These are phyloP conservation scores for Quercus dentata DNA, from an alignment of 306 rosid species.

Conservation along the genomic window DNA sequence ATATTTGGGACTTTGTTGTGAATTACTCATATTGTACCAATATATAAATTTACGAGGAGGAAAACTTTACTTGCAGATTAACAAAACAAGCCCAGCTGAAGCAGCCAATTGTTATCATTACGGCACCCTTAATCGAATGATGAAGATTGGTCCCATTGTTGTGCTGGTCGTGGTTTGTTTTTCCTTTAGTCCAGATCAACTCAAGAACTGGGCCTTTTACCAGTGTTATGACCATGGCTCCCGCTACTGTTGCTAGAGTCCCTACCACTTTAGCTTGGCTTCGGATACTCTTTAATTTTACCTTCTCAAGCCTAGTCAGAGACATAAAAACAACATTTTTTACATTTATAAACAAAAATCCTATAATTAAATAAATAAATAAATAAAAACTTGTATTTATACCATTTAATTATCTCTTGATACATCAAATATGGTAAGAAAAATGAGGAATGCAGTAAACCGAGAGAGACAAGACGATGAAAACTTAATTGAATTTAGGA, in stretches of 20 bases:
- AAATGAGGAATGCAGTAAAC: too few species aligned
- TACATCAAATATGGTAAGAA: too few species aligned
- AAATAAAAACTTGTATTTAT: too few species aligned
- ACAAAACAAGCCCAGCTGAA: slow-evolving; percentile 79
- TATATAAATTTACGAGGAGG: not conserved
- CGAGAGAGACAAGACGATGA: too few species aligned
- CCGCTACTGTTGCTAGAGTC: slow-evolving; percentile 72
- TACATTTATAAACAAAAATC: not conserved
- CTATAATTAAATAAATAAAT: too few species aligned
- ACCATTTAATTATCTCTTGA: too few species aligned
- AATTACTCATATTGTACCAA: too few species aligned
- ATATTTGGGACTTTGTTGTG: not conserved
- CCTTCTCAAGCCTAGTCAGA: slow-evolving; percentile 61
- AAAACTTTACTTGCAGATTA: slow-evolving; percentile 58
- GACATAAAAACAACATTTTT: not conserved
- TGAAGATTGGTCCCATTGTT: slow-evolving; percentile 30
- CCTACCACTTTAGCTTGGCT: slow-evolving; percentile 84
- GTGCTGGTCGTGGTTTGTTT: slow-evolving; percentile 12
- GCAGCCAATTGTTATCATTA: slow-evolving; percentile 70
- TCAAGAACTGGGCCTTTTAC: slow-evolving; percentile 69
- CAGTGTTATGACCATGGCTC: slow-evolving; percentile 86
- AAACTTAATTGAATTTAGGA: too few species aligned
- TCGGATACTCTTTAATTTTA: slow-evolving; percentile 49
- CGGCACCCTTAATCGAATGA: slow-evolving; percentile 56
- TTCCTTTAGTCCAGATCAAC: slow-evolving; percentile 41